Conservation (phyloP, 1,284 basidiomycete species). For the Boletus nobilissimus region DNA sequence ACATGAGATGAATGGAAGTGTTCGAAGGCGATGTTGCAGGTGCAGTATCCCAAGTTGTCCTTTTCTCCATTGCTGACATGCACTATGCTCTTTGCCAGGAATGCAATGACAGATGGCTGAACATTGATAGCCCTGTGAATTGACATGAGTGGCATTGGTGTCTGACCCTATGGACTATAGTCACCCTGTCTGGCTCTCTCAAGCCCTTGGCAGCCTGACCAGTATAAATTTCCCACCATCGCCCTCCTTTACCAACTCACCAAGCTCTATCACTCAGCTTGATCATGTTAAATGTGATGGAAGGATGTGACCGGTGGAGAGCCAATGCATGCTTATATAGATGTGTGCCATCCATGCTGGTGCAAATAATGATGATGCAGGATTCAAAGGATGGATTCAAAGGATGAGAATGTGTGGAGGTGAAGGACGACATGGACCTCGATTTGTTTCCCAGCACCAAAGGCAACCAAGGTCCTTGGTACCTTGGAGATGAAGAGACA, state of each 20-base stretch:
- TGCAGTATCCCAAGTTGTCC: too few relatives aligned
- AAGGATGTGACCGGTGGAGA: constrained; percentile 56
- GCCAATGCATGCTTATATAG: constrained; percentile 53
- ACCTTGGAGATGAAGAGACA: constrained; percentile 56
- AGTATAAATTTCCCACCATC: constrained; percentile 33
- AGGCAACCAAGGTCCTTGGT: constrained; percentile 67
- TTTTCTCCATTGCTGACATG: too few relatives aligned
- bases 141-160: too few relatives aligned
- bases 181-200: constrained; percentile 56
- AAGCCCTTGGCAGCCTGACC: constrained; percentile 45
- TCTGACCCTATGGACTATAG: too few relatives aligned
- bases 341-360: constrained; percentile 58
- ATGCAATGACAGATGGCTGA: too few relatives aligned
- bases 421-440: constrained; percentile 73
- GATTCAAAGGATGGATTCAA: constrained; percentile 60
- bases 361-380: constrained; percentile 74
- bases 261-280: constrained; percentile 61
- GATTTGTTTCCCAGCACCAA: constrained; percentile 82
- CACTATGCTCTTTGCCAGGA: constrained; percentile 51
- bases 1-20: too few relatives aligned
- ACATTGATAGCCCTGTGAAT: too few relatives aligned
- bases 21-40: too few relatives aligned
- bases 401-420: constrained; percentile 64
- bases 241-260: constrained; percentile 59
- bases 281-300: constrained; percentile 47